Base-by-base conservation (phyloP, 768 basidiomycete genomes). In the Calocera viscosa region DNA sequence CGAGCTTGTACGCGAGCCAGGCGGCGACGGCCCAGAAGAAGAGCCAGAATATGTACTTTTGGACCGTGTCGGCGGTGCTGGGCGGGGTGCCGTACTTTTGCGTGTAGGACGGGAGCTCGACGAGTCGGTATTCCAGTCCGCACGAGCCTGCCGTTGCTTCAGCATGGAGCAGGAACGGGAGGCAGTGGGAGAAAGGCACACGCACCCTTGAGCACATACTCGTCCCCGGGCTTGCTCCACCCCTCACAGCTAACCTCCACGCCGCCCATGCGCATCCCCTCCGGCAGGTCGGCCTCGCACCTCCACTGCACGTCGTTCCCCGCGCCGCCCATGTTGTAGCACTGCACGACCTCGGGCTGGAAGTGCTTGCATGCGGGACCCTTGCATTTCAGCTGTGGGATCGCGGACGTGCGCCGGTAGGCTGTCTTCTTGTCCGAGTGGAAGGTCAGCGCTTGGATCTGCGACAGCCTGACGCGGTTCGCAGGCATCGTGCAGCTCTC, bases 221-320 rank as follows among this genome's bases (percentile, higher is more conserved):
- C 81, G 77, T 97, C 94, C 0, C 90, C 92, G 2, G 91, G 83
- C 34, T 81, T 78, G 40, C 82, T 84, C 88, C 89, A 97, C 26
- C 94, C 94, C 78, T 97, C 94, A 72, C 94, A 97, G 19, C 85
- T 87, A 0, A 97, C 85, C 70, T 90, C 85, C 0, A 95, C 87
- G 69, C 84, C 82, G 17, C 94, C 94, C 66, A 97, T 88, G 19
- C 93, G 82, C 65, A 95, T 75, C 10, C 85, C 78, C 63, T 86
- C 85, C 10, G 94, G 94, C 5, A 97, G 79, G 73, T 97, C 94
- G 38, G 92, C 88, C 75, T 92, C 88, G 73, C 94, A 96, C 88
- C 90, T 91, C 94, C 94, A 97, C 72, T 95, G 92, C 1, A 94
- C 85, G 11, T 90, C 89, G 1, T 83, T 79, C 2, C 89, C 92